phyloP scores from a whole-genome alignment of 768 basidiomycete species.

The Lyophyllum semitale region DNA sequence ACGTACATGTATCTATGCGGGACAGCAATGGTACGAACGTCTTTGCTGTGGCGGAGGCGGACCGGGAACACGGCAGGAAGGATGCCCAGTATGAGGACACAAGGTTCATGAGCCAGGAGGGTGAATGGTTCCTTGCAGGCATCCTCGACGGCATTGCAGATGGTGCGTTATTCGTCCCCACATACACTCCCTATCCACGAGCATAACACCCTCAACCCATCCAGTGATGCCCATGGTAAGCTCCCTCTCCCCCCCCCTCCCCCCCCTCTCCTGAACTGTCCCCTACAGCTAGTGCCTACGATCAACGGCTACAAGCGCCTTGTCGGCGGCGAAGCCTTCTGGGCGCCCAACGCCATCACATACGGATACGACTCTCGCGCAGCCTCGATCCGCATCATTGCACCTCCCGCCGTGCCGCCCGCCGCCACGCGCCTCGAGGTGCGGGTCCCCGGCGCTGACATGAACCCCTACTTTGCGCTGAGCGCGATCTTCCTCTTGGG shows the following conservation, averaged over 20 bases:
- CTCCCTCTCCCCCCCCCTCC: background rate
- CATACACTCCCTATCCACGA: no score
- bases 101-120: slow-evolving; percentile 78
- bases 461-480: slow-evolving; percentile 90
- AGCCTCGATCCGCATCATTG: slow-evolving; percentile 89
- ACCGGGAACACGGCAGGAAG: slow-evolving; percentile 62
- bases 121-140: slow-evolving; percentile 94
- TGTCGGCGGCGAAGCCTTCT: slow-evolving; percentile 90
- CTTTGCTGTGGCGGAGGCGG: slow-evolving; percentile 71
- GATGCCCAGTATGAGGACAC: slow-evolving; percentile 81
- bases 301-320: slow-evolving; percentile 98
- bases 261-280: background rate
- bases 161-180: slow-evolving; percentile 47
- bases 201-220: background rate
- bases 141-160: slow-evolving; percentile 88
- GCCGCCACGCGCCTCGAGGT: slow-evolving; percentile 90
- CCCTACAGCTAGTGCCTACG: slow-evolving; percentile 72
- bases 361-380: slow-evolving; percentile 96
- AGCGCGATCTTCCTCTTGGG: slow-evolving; percentile 89
- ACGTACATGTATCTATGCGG: slow-evolving; percentile 89
- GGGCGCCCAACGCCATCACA: slow-evolving; percentile 91
- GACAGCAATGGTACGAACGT: slow-evolving; percentile 69
- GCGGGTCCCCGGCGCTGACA: slow-evolving; percentile 94
- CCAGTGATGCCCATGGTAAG: slow-evolving; percentile 82
- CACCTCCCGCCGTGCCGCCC: slow-evolving; percentile 83